phyloP scores from a whole-genome alignment of 2,329 filamentous ascomycete genomes.

The Chaetomiaceae sp. region DNA sequence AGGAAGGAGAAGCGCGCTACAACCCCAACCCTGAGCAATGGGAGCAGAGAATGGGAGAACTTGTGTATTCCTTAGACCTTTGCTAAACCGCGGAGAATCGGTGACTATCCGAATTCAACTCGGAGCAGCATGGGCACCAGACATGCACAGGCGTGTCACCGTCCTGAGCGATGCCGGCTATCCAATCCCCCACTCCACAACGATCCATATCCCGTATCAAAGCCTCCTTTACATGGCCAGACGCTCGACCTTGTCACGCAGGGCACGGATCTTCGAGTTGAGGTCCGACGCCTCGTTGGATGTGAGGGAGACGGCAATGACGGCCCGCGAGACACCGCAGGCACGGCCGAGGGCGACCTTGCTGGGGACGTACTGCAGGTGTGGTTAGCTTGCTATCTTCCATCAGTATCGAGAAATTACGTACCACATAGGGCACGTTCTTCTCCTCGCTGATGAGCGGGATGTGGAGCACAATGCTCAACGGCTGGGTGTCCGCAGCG shows the following conservation, averaged over 20 bases:
- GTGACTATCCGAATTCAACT: neutral
- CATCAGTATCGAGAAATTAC: neutral
- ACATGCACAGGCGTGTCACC: slow-evolving; percentile 3
- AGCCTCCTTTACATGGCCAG: slow-evolving; percentile 70
- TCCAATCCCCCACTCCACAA: neutral
- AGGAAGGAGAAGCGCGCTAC: neutral
- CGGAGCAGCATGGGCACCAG: neutral
- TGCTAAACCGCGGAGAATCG: slow-evolving; percentile 2
- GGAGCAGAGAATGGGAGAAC: neutral
- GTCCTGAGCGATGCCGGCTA: neutral
- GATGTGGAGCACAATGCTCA: slow-evolving; percentile 84
- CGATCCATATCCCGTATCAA: neutral
- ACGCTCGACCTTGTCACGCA: slow-evolving; percentile 95
- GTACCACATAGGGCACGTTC: slow-evolving; percentile 55
- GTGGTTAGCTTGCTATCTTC: neutral
- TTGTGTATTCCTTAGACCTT: slow-evolving; percentile 3
- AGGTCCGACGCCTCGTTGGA: slow-evolving; percentile 89
- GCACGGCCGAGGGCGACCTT: slow-evolving; percentile 85
- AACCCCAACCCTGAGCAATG: slow-evolving; percentile 17
- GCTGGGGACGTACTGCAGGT: slow-evolving; percentile 52
- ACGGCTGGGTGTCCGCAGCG: slow-evolving; percentile 79
- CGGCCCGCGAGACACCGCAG: slow-evolving; percentile 80
- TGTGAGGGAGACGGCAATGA: slow-evolving; percentile 85
- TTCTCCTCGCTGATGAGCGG: slow-evolving; percentile 85
- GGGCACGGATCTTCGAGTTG: slow-evolving; percentile 76